Base-by-base conservation (phyloP, 768 basidiomycete genomes). In the Heimioporus sp. region DNA sequence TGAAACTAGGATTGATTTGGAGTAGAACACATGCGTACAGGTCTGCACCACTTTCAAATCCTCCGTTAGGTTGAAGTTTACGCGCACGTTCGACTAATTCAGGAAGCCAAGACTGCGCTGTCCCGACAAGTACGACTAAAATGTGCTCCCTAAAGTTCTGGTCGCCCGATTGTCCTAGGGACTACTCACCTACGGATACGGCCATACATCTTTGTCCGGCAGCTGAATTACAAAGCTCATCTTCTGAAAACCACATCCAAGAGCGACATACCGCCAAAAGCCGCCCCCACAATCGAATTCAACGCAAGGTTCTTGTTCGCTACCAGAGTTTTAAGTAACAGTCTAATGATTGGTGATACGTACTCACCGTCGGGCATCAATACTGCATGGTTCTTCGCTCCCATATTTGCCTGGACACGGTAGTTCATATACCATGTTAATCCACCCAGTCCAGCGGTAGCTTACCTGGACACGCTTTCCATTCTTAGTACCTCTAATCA, bases 131-230 rank as follows among this genome's bases (percentile, higher is more conserved):
- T 28, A 97, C 68, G n/a, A 77, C 87, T 86, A 38, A 16, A 51
- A 34, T 31, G 32, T 46, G 7, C 21, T 35, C 39, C 17, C 42
- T 56, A 21, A 40, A 48, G 31, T 30, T 43, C 40, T 13, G 21
- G 21, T 40, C 16, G 32, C 10, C 24, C 4, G 5, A 38, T 9
- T 41, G 16, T 36, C 24, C 15, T 10, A 12, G 46, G 10, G 24
- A 37, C 24, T 21, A 57, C 84, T 63, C 56, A 88, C 92, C 89
- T 31, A 95, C 92, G 12, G 93, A 96, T 39, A 96, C 73, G 12
- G 93, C 95, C 95, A 97, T 98, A 73, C 95, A 98, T 51, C 97
- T 82, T 68, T 98, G 96, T 12, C 96, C 96, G 30, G 96, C 96
- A 57, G 96, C 96, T 81, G 64, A 56, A 37, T 21, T 35, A 57